Evolutionary conservation across 2,329 filamentous ascomycete genomes (phyloP), one percentile per base, ranked within the genome.

Genomic region (Ophiocordyceps camponoti-floridani): DNA sequence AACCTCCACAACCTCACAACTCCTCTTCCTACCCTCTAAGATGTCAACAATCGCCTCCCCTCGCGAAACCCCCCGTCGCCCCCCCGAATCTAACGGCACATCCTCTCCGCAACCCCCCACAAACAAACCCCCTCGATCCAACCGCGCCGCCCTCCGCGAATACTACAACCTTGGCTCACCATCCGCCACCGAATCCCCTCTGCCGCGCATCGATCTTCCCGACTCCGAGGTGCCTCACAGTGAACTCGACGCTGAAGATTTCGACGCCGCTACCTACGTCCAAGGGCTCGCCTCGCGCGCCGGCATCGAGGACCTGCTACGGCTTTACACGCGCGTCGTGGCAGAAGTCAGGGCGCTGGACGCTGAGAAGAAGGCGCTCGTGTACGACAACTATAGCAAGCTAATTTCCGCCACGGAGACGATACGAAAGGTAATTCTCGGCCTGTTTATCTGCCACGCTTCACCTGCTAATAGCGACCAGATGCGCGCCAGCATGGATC

Each of bases 341-440:
- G 73, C 77, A 51, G 89, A 96, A 64, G 89, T 94, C 42, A 69
- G 87, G 35, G 88, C 85, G 2, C 70, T 98, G 16, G 91, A 96
- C 56, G 89, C 89, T 23, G 91, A 98, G 70, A 83, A 91, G 62
- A 98, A 98, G 65, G 88, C 89, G 2, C 66, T 98, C 49, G 91
- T 98, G 4, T 98, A 98, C 61, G 89, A 98, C 60, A 98, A 98
- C 59, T 98, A 96, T 62, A 91, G 83, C 53, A 96, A 96, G 64
- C 66, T 98, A 52, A 95, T 98, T 52, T 77, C 82, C n/a, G 91
- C 91, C 1, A 95, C 93, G 11, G 89, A 94, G 62, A 96, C 89
- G 3, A 98, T 98, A 55, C 75, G 84, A 43, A 86, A 84, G 65
- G 31, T 40, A n/a, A n/a, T n/a, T n/a, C n/a, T n/a, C n/a, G n/a